A percentile compares a stretch with the other conserved stretches of the same genome.
Evolutionary conservation across 495 filamentous ascomycete genomes (phyloP).

Genomic region (Penicillium manginii): DNA sequence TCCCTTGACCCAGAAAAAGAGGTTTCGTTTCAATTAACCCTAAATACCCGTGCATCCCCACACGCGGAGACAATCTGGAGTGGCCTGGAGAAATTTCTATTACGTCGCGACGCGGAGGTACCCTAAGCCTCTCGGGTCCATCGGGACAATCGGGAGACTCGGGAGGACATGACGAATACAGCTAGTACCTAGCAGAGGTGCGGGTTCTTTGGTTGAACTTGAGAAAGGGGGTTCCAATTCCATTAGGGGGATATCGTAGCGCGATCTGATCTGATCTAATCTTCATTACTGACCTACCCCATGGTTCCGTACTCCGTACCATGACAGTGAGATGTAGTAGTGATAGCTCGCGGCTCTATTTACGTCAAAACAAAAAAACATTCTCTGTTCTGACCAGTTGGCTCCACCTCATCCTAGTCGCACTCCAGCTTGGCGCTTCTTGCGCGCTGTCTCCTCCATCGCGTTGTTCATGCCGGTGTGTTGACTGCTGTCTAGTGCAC

Average conservation of each 20-base stretch:
- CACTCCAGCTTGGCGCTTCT: constrained; percentile 87
- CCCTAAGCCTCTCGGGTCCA: background rate
- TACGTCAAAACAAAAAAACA: background rate
- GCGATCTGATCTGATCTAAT: background rate
- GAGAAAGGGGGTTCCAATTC: background rate
- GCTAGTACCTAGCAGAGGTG: constrained; percentile 1
- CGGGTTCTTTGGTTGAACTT: background rate
- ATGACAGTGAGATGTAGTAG: background rate
- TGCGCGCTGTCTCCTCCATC: constrained; percentile 72
- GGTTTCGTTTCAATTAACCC: background rate
- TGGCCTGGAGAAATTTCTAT: constrained; percentile 8
- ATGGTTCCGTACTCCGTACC: background rate
- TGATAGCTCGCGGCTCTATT: constrained; percentile 18
- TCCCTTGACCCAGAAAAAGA: no score
- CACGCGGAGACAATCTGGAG: constrained; percentile 31
- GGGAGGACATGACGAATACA: constrained; percentile 26
- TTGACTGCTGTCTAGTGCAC: constrained; percentile 78
- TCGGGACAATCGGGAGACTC: constrained; percentile 15
- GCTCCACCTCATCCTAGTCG: constrained; percentile 62
- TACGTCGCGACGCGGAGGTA: constrained; percentile 14
- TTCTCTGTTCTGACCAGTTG: background rate
- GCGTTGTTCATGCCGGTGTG: constrained; percentile 82
- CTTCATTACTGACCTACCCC: background rate
- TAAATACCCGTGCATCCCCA: constrained; percentile 24
- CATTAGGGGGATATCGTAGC: constrained; percentile 14